Base-by-base conservation (phyloP, 495 filamentous ascomycete species). In the Xylaria sp. region DNA sequence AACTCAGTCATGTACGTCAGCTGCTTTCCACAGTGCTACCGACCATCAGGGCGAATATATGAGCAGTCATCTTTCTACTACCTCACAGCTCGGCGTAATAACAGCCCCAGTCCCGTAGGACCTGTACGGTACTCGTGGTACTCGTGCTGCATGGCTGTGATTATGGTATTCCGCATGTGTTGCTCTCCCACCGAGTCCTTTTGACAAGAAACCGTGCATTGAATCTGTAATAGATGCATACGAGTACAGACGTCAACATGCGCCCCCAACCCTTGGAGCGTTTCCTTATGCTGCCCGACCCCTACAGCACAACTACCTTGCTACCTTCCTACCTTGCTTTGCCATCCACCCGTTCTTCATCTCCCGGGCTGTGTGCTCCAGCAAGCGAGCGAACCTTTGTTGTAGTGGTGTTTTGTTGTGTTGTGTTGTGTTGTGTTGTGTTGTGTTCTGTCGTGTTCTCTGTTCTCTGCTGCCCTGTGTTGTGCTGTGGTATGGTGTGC, bases 1-100 rank as follows among this genome's bases (percentile, higher is more conserved):
- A 59, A 24, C 21, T 63, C 46, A 43, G 31, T n/a, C 46, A 33
- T 24, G 68, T 70, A 33, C 17, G 68, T 70, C 59, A 63, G 58
- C 68, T 70, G 68, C 58, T 63, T 43, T n/a, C n/a, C 68, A 70
- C 68, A 63, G 68, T 70, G 68, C 43, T 63, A 70, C 68, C 64
- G 55, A 55, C 9, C 35, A 44, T 33, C 24, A 19, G 24, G 52
- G 19, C 33, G 41, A 46, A 48, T 50, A 64, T 68, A 63, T 70
- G 68, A 70, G 68, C 68, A 70, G 55, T 70, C 68, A 70, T 55
- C 68, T 70, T 70, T 53, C 46, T 55, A 17, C 46, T 40, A 35
- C 62, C 44, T 37, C 46, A 43, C 29, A 6, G n/a, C 64, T 55
- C 64, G 64, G 64, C 35, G 43, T 43, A 17, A 35, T n/a, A 48